Evolutionary conservation across 2,329 filamentous ascomycete species (phyloP), one percentile per base, ranked within the genome.

Genomic region (Trichoderma koningii): DNA sequence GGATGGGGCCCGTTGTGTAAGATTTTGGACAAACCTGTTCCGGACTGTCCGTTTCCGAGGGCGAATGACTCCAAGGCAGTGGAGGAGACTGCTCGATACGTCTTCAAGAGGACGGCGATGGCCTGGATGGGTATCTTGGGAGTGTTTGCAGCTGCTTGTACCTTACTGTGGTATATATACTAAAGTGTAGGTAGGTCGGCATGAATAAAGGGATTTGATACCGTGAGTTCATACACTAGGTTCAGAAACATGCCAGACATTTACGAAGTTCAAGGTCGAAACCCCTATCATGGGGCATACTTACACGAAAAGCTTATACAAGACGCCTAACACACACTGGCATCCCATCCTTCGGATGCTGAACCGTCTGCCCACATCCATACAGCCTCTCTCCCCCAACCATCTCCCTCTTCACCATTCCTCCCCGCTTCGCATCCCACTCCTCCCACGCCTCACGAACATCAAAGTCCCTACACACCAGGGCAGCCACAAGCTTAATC

Each of bases 1-100:
- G 73, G 73, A 12, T 74, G 72, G 73, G 68, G 56, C n/a, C 71
- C 72, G 28, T 66, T 75, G 28, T 71, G 69, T 67, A 61, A 68
- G 26, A 69, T 74, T 45, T 68, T 74, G 10, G 64, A 62, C 60
- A 66, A 66, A 30, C 71, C 69, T 2, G 60, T 72, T 12, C 73
- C 72, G 6, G 56, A 70, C 12, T 68, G 67, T 48, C 69, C 70
- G 15, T 73, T 74, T 44, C 72, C 72, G 2, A 67, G 65, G n/a
- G 69, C 68, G 19, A 74, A 73, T 47, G 71, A 72, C 48, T 26
- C 50, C 17, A 30, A 52, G 28, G 34, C 34, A 38, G 34, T 38
- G 12, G 34, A 38, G 12, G 34, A 38, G 12, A 38, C 34, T 12
- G 34, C 34, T 14, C 34, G 34, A 14, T 14, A 38, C 12, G 34